These are phyloP conservation scores for Stephania japonica DNA, from an alignment of 164 flowering plant species.

Conservation along the genomic window DNA sequence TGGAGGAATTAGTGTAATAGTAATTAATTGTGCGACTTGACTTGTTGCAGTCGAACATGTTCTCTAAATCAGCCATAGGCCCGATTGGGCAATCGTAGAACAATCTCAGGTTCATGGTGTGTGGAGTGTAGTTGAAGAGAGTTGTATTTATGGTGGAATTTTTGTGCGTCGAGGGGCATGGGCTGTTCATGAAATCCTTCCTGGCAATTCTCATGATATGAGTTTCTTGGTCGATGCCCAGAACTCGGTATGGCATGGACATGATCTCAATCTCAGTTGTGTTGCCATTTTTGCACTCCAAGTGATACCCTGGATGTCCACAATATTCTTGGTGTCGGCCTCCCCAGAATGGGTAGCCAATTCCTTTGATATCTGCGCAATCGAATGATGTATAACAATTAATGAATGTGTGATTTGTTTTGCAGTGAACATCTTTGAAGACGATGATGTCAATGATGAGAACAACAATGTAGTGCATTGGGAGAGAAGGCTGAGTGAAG, in stretches of 20 bases:
- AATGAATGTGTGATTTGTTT: too few species aligned
- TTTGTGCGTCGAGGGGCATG: neutral
- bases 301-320: conserved; percentile 1
- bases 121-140: too few species aligned
- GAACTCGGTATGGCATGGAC: neutral
- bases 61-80: too few species aligned
- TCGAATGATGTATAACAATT: neutral
- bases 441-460: too few species aligned
- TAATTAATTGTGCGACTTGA: too few species aligned
- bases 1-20: too few species aligned
- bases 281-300: neutral
- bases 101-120: neutral
- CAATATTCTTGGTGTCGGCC: neutral
- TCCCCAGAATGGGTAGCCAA: conserved; percentile 13
- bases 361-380: neutral
- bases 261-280: neutral
- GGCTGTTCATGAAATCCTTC: neutral
- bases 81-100: too few species aligned
- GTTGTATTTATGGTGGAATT: too few species aligned
- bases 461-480: too few species aligned
- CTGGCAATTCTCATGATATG: neutral
- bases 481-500: too few species aligned
- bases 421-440: too few species aligned
- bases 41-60: too few species aligned
- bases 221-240: neutral